Evolutionary conservation across 345 rosid genomes (phyloP), one percentile per base, ranked within the genome.

Genomic region (Acer negundo): DNA sequence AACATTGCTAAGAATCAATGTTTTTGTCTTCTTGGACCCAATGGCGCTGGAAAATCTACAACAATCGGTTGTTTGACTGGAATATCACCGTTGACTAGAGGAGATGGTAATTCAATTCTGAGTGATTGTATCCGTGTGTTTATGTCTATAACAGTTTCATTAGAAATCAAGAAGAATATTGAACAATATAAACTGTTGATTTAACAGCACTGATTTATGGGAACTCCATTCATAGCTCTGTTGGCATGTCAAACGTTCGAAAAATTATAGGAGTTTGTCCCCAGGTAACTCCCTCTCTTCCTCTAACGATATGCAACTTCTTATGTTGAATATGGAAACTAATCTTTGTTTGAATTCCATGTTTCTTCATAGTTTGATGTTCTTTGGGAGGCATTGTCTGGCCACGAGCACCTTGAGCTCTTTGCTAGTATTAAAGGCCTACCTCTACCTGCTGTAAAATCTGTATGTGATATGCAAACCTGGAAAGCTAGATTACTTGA

Each of bases 21-120:
- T 13, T 95, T 95, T 81, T 95, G 97, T 88, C 93, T 95, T 71
- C 97, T 92, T 77, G 98, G 98, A 77, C 98, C 94, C 78, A 95
- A 93, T 68, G 95, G 98, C 65, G 95, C 97, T 74, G 98, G 98
- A 83, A 95, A 95, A 84, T 92, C 97, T 74, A 93, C 98, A 66
- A 83, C 88, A 62, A 90, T 92, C 81, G 90, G 88, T 78, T 92
- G 97, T 78, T 85, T 90, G 85, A 92, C 97, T 47, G 97, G 98
- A 78, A 81, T 93, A 76, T 82, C 91, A 78, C 95, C 95, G 22
- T 90, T 88, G 69, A 95, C 91, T 15, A 79, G 84, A 66, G 95
- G 95, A 76, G 97, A 95, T 80, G 97, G 97, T 93, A 89, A 35
- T 35, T 35, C 38, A 35, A 35, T 58, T 75, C 71, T 72, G 56